A percentile compares a stretch with the other conserved stretches of the same genome.
phyloP scores from a whole-genome alignment of 805 yeast genomes.

The Candida railenensis region DNA sequence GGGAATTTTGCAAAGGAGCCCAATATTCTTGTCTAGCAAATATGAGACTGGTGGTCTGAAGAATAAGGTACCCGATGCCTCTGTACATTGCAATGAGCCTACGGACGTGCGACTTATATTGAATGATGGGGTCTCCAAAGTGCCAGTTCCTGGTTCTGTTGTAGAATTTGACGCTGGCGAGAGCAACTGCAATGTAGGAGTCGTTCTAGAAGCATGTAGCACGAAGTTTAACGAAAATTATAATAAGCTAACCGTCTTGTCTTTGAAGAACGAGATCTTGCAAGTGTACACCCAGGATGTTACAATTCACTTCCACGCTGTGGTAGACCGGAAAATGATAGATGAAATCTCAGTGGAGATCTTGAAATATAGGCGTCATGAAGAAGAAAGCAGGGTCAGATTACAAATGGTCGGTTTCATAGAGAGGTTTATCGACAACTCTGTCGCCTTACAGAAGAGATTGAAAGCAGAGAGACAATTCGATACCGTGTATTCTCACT shows the following conservation, averaged over 20 bases:
- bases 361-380: slow-evolving; percentile 16
- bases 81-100: background rate
- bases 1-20: background rate
- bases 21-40: background rate
- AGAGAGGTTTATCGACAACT: slow-evolving; percentile 21
- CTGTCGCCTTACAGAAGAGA: slow-evolving; percentile 10
- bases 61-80: background rate
- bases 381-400: slow-evolving; percentile 2
- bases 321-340: background rate
- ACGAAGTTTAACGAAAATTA: slow-evolving; percentile 33
- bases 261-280: slow-evolving; percentile 28
- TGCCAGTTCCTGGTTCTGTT: slow-evolving; percentile 35
- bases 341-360: slow-evolving; percentile 17
- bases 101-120: background rate
- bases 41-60: background rate
- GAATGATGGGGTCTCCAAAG: background rate
- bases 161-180: slow-evolving; percentile 30
- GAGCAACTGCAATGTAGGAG: slow-evolving; percentile 23
- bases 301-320: slow-evolving; percentile 23
- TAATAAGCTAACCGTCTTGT: slow-evolving; percentile 31
- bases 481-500: slow-evolving; percentile 23
- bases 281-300: slow-evolving; percentile 26
- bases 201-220: slow-evolving; percentile 30
- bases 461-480: slow-evolving; percentile 13
- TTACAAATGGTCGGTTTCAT: slow-evolving; percentile 19